Conservation (phyloP, 495 filamentous ascomycete genomes). For the Penicillium coprophilum region DNA sequence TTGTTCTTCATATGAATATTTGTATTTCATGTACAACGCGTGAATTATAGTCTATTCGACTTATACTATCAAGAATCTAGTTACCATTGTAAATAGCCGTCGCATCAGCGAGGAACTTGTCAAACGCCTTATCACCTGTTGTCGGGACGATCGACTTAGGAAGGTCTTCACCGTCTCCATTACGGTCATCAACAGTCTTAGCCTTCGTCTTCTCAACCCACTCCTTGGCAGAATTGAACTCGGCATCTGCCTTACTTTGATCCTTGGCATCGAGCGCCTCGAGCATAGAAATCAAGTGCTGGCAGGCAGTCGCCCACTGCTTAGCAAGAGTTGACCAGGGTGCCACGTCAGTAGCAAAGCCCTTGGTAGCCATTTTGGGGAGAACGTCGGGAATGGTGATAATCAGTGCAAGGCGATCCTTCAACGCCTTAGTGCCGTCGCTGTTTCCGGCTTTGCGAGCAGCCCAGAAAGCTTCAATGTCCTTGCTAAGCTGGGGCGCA, state of each 20-base stretch:
- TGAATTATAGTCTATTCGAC: neutral
- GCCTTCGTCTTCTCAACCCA: constrained; percentile 21
- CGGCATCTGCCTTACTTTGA: constrained; percentile 11
- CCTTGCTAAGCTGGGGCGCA: constrained; percentile 11
- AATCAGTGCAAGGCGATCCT: constrained; percentile 9
- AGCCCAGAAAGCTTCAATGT: constrained; percentile 17
- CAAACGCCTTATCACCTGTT: constrained; percentile 15
- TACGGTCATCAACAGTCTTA: constrained; percentile 20
- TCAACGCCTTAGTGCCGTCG: neutral
- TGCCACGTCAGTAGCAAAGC: constrained; percentile 15
- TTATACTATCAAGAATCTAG: neutral
- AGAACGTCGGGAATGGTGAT: constrained; percentile 10
- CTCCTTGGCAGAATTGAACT: constrained; percentile 12
- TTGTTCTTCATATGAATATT: neutral
- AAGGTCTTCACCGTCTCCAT: constrained; percentile 13
- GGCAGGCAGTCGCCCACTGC: constrained; percentile 17
- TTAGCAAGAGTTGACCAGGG: constrained; percentile 18
- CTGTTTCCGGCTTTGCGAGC: neutral
- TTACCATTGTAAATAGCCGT: constrained; percentile 15
- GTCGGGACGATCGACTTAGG: constrained; percentile 15
- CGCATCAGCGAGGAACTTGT: constrained; percentile 14
- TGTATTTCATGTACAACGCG: neutral
- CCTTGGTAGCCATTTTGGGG: constrained; percentile 17
- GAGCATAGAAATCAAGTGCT: constrained; percentile 20
- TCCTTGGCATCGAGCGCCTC: constrained; percentile 10